Evolutionary conservation across 352 stramenopile genomes (phyloP), one percentile per base, ranked within the genome.

Genomic region (Phytopythium helicoides): DNA sequence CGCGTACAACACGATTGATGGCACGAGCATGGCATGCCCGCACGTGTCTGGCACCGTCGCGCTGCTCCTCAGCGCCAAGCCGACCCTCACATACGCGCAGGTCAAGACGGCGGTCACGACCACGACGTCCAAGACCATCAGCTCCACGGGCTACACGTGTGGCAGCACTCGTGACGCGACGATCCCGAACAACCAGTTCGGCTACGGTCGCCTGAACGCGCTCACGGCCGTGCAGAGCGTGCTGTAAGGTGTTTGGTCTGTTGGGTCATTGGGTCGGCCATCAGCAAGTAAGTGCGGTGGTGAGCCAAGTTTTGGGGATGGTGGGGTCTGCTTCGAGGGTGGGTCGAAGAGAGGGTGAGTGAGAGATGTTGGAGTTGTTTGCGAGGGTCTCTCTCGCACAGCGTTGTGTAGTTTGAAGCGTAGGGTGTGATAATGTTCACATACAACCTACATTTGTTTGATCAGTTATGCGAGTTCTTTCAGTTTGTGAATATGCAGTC

Each of bases 121-220:
- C 18, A 41, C 67, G 4, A 9, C 59, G 10, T 16, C 37, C 28
- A 18, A 25, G 50, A 54, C 59, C 3, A 47, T 65, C 12, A 25
- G 6, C 3, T 6, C 52, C n/a, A 25, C 45, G 3, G 33, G 36
- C 28, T 54, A 61, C 14, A 45, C 39, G 26, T 75, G 66, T 50
- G 62, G 58, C 34, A 31, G 41, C 48, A 55, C 50, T 9, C 6
- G 11, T 11, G 56, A 73, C 48, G 31, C 44, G 3, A 14, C 25
- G 16, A 69, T 54, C 33, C 60, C 60, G n/a, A 73, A 68, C 57
- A 64, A 65, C 38, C 45, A 49, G 23, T 62, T 54, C 35, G 60
- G 56, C 31, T 60, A 64, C 39, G 36, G 54, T 34, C 50, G 45
- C 36, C 9, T 41, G 15, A 41, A 41, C 36, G 36, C 36, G 28